Evolutionary conservation across 441 rosid species (phyloP), one percentile per base, ranked within the genome.

Genomic region (Populus tomentosa): DNA sequence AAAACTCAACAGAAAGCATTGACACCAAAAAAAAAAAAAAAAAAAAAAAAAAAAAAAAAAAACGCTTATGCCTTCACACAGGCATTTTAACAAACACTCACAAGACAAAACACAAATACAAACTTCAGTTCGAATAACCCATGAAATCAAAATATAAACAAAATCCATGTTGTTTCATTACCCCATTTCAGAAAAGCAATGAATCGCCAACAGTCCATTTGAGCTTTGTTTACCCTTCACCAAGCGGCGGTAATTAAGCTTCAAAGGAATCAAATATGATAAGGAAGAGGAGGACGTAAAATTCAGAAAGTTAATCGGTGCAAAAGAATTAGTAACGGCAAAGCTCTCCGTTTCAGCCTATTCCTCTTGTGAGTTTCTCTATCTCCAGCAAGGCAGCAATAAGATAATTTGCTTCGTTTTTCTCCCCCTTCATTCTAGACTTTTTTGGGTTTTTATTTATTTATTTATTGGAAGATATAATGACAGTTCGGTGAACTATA

Each of bases 161-260:
- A 32, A 21, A 3, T 1, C 8, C 7, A 26, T 7, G 11, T 56
- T 20, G n/a, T 18, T 28, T 10, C 61, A 4, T 46, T 71, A 89
- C 91, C 89, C 88, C 69, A 72, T 78, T 24, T 81, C 82, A 26
- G 91, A 82, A 18, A 90, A 86, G 79, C 91, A 89, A 76, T 72
- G 82, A 74, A 87, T 68, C 61, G 80, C 40, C 75, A 77, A 10
- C 50, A 86, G 88, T 73, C 86, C 83, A 33, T 6, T 33, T 33
- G 36, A 33, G 80, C 69, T 71, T 56, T 35, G 83, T 56, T 70
- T 73, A 76, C 67, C 66, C 71, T 74, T 80, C 79, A 75, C 28
- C 24, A 74, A 78, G 69, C 50, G 72, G 77, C 32, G 79, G 33
- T 14, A 81, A 26, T 26, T 86, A 71, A 66, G 42, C 46, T 77